Base-by-base conservation (phyloP, 768 basidiomycete species). In the Daedalea quercina region DNA sequence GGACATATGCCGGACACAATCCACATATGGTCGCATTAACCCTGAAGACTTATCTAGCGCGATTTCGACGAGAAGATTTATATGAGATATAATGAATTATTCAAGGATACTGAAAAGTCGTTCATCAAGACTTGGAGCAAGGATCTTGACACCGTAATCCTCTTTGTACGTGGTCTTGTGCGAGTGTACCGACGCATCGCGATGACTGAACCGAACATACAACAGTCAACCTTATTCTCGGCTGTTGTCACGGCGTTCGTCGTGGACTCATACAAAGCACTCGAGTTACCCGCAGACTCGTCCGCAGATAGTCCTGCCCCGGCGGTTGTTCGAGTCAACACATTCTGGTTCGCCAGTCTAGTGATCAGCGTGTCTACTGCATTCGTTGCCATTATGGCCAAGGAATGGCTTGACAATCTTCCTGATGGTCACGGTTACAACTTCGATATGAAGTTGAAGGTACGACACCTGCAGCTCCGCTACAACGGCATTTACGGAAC, bases 391-490 rank as follows among this genome's bases (percentile, higher is more conserved):
- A 78, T 75, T 7, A 57, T 80, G 8, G 71, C 76, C 24, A 72
- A 79, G 58, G 74, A 77, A 52, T 79, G 79, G 79, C 65, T 73
- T 0, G 67, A 71, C n/a, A 24, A 47, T 24, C 11, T 12, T 20
- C 3, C 8, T 6, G 23, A n/a, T 11, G 46, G 9, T 19, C 31
- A n/a, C n/a, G n/a, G 25, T 8, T 3, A 9, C 8, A 11, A 25
- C 24, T 15, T 22, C 44, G 7, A 3, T 15, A 3, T 77, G n/a
- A 70, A 77, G 2, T 69, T 73, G 6, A 6, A 71, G 15, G 74
- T 73, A 1, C 65, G 75, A 12, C 67, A 76, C 2, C 69, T 71
- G 22, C 66, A 74, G 7, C 76, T 69, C 58, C 65, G 74, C 2
- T 66, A 69, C 54, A 61, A 68, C 41, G 73, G 73, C 24, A 57